These are phyloP conservation scores for Raphanus hybrid DNA, from an alignment of 441 rosid genomes.

Conservation along the genomic window DNA sequence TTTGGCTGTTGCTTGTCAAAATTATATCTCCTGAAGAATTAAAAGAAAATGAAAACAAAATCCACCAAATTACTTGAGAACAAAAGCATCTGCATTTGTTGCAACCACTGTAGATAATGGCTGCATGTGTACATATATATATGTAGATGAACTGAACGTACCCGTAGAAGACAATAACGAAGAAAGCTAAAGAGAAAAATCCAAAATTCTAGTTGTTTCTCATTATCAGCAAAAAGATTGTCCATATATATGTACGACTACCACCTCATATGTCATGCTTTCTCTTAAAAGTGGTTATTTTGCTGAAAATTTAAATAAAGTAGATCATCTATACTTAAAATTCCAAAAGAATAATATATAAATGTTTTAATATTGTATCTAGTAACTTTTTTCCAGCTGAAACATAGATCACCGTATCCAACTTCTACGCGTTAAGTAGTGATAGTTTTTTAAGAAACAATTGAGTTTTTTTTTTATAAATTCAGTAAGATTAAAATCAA, in stretches of 20 bases:
- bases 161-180: conserved; percentile 27
- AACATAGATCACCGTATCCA: conserved; percentile 16
- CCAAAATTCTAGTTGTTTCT: conserved; percentile 36
- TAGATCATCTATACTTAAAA: not conserved
- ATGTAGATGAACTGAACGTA: conserved; percentile 41
- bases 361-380: not conserved
- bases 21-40: not conserved
- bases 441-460: not conserved
- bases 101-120: conserved; percentile 37
- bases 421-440: conserved; percentile 10
- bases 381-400: conserved; percentile 15
- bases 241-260: conserved; percentile 29
- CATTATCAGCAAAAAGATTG: conserved; percentile 29
- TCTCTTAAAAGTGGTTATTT: conserved; percentile 19
- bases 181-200: conserved; percentile 36
- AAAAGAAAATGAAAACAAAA: not conserved
- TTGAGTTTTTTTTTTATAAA: not conserved
- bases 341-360: not conserved
- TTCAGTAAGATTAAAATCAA: not conserved
- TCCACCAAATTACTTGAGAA: conserved; percentile 20
- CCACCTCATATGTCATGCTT: conserved; percentile 29
- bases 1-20: not conserved
- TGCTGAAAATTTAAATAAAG: conserved; percentile 2
- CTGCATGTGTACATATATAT: not conserved
- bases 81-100: conserved; percentile 42